Percentiles rank a stretch among this genome's conserved stretches.
phyloP scores from a whole-genome alignment of 2,329 filamentous ascomycete species.

The Curvularia lunata region DNA sequence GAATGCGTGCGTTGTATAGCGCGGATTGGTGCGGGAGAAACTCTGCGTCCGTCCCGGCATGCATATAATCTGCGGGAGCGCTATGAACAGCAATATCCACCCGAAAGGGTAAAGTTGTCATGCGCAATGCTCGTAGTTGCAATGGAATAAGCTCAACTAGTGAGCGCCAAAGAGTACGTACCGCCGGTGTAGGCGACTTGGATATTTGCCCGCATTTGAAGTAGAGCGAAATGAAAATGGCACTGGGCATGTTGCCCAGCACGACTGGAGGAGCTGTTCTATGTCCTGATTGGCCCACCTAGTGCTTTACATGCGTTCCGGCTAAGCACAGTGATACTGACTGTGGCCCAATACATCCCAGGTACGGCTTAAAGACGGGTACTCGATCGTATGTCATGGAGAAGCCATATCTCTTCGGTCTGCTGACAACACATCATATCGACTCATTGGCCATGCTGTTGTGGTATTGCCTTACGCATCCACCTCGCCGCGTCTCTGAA shows the following conservation, averaged over 20 bases:
- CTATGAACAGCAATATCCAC: conserved; percentile 31
- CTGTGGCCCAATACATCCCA: conserved; percentile 41
- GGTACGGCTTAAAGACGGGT: conserved; percentile 22
- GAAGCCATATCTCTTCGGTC: conserved; percentile 24
- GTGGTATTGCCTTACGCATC: conserved; percentile 22
- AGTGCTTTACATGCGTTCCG: conserved; percentile 41
- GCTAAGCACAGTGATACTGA: conserved; percentile 41
- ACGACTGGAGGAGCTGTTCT: conserved; percentile 28
- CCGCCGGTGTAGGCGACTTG: conserved; percentile 23
- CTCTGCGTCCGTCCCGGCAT: conserved; percentile 28
- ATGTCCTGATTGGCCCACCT: conserved; percentile 39
- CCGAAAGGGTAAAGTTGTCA: conserved; percentile 26
- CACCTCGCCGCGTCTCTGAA: conserved; percentile 29
- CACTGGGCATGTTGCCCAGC: conserved; percentile 27
- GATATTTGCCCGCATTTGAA: conserved; percentile 26
- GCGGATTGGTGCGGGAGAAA: conserved; percentile 29
- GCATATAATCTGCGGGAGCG: conserved; percentile 41
- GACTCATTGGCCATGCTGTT: conserved; percentile 37
- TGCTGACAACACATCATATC: conserved; percentile 28
- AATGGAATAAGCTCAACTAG: conserved; percentile 25
- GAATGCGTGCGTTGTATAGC: conserved; percentile 1
- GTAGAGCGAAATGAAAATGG: conserved; percentile 31
- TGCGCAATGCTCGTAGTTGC: conserved; percentile 25
- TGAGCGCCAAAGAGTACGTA: conserved; percentile 22
- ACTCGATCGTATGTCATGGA: conserved; percentile 30